Evolutionary conservation across 2,329 filamentous ascomycete genomes (phyloP), one percentile per base, ranked within the genome.

Genomic region (Fusarium succisae): DNA sequence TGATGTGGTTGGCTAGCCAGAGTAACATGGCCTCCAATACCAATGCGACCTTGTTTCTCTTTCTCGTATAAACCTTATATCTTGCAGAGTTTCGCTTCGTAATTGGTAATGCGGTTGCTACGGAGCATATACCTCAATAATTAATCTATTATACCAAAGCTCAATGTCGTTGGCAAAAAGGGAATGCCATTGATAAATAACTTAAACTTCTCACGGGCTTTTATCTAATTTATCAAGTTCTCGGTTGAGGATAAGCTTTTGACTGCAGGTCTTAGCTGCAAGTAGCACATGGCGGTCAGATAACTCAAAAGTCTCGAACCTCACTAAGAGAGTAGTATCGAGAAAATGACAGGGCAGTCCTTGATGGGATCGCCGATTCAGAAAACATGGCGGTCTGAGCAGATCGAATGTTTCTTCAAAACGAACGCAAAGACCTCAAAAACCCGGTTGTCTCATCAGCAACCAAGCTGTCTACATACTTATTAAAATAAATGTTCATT

Each of bases 161-260:
- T 8, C 5, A 13, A 50, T 13, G 7, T 5, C 0, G 3, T 13
- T 32, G 0, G 5, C 3, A 4, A 7, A 3, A 17, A 13, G 1
- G 2, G 6, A 38, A 54, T 6, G 6, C 2, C 2, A 12, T 8
- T 22, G 9, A 26, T 9, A 5, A 6, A 4, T 3, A 17, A 3
- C 3, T 5, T 2, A 9, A 6, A 2, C 13, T 13, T 13, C 17
- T n/a, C 7, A 12, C 3, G 0, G 2, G 3, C 15, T 17, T 38
- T 20, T 3, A 17, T 9, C 5, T 2, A 8, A 12, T 37, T 53
- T 22, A 17, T 17, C 6, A 37, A 14, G 6, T 20, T 8, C 12
- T 14, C 9, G 1, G 18, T 22, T 12, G 2, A 17, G 11, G 20
- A 26, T 54, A 54, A 54, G 24, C 35, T 54, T 38, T 38, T 4